Evolutionary conservation across 345 rosid species (phyloP).

Genomic region (Salix exigua): DNA sequence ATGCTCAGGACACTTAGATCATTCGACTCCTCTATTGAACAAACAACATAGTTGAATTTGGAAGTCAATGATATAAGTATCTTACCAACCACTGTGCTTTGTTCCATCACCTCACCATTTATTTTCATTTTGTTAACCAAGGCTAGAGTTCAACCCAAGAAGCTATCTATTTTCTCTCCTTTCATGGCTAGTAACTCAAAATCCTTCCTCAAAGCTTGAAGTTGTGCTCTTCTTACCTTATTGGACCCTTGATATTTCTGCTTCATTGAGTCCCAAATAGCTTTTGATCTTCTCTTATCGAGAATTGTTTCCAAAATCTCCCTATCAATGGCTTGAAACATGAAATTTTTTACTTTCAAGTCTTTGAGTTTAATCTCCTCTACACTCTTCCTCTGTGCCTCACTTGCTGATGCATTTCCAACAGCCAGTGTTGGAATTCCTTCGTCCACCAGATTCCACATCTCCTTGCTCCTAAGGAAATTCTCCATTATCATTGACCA

Average conservation of each 20-base stretch:
- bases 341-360: background rate
- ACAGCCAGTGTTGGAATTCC: slow-evolving; percentile 1
- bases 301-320: slow-evolving; percentile 1
- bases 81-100: background rate
- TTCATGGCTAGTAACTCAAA: slow-evolving; percentile 10
- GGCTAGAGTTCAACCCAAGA: slow-evolving; percentile 8
- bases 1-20: background rate
- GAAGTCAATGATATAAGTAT: slow-evolving; percentile 3
- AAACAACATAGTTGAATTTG: background rate
- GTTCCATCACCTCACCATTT: background rate
- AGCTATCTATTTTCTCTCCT: slow-evolving; percentile 4
- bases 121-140: slow-evolving; percentile 3
- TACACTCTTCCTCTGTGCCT: background rate
- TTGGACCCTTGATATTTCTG: background rate
- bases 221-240: background rate
- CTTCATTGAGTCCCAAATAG: slow-evolving; percentile 6
- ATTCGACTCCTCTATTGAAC: slow-evolving; percentile 4
- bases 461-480: slow-evolving; percentile 1
- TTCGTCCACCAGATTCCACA: slow-evolving; percentile 1
- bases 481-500: slow-evolving; percentile 2
- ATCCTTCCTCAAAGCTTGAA: slow-evolving; percentile 7
- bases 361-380: background rate
- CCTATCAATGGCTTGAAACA: background rate
- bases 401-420: slow-evolving; percentile 2
- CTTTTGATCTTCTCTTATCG: background rate